Evolutionary conservation across 2,329 filamentous ascomycete species (phyloP).

Genomic region (Claviceps africana): DNA sequence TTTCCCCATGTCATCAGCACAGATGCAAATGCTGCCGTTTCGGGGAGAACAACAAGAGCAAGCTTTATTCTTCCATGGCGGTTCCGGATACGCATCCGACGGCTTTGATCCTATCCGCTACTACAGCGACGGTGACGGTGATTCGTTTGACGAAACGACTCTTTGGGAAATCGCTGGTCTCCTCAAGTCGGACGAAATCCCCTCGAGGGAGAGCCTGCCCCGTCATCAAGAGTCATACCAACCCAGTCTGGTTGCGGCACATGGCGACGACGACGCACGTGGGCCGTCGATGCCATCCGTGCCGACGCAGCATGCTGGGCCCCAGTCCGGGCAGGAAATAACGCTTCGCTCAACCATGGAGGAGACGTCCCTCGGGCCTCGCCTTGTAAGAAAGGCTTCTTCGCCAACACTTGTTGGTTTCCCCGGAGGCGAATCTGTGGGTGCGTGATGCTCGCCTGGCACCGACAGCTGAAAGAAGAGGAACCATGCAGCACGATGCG

Average conservation of each 20-base stretch:
- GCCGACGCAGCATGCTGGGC: background rate
- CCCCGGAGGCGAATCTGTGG: background rate
- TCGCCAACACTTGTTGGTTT: background rate
- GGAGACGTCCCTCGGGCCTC: too few relatives aligned
- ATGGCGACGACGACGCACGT: background rate
- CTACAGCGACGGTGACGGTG: conserved; percentile 17
- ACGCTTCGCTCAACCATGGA: too few relatives aligned
- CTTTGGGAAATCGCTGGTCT: conserved; percentile 51
- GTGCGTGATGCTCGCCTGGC: background rate
- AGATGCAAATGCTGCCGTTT: conserved; percentile 3
- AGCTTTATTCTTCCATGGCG: conserved; percentile 46
- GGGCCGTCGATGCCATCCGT: background rate
- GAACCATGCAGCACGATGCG: conserved; percentile 18
- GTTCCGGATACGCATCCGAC: conserved; percentile 26
- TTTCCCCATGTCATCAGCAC: conserved; percentile 3
- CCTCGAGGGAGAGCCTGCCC: conserved; percentile 37
- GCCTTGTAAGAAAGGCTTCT: background rate
- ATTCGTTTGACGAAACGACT: conserved; percentile 44
- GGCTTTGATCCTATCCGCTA: conserved; percentile 16
- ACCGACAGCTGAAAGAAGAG: conserved; percentile 6
- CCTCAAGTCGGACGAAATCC: conserved; percentile 36
- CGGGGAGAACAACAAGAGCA: conserved; percentile 20
- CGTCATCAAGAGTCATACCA: conserved; percentile 17
- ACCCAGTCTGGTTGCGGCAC: background rate
- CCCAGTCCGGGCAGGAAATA: background rate